phyloP scores from a whole-genome alignment of 352 stramenopile species.

The Globisporangium rhizosaccharum region DNA sequence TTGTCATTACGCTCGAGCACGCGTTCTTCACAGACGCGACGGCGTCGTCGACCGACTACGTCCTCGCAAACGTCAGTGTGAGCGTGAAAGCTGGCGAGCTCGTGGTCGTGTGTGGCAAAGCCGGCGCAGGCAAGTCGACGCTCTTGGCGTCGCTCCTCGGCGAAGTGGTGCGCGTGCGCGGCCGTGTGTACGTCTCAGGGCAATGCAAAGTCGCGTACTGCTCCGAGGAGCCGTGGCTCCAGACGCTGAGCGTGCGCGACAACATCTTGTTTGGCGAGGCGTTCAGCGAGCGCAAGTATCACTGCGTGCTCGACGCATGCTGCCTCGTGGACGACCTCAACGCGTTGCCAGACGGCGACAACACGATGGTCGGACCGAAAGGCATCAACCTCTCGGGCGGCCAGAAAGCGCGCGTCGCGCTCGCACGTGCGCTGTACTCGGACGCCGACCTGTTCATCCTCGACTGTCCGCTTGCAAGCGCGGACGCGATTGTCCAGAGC shows the following conservation, averaged over 20 bases:
- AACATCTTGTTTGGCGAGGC: constrained; percentile 84
- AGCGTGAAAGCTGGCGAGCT: constrained; percentile 4
- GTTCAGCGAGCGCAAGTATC: constrained; percentile 55
- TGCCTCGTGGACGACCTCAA: constrained; percentile 14
- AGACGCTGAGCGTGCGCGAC: constrained; percentile 67
- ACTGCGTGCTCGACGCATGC: constrained; percentile 19
- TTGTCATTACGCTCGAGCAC: background rate
- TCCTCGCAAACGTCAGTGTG: constrained; percentile 6
- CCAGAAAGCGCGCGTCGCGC: constrained; percentile 43
- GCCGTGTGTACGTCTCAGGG: constrained; percentile 8
- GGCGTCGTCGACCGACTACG: background rate
- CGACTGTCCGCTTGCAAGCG: constrained; percentile 39
- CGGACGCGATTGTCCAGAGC: constrained; percentile 49
- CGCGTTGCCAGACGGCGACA: constrained; percentile 50
- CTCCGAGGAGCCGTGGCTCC: constrained; percentile 72
- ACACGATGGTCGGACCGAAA: constrained; percentile 39
- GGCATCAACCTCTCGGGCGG: constrained; percentile 50
- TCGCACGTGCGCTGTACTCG: constrained; percentile 44
- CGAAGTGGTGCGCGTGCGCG: constrained; percentile 2
- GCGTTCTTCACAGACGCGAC: background rate
- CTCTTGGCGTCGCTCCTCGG: constrained; percentile 5
- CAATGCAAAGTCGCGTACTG: constrained; percentile 18
- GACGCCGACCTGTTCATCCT: constrained; percentile 48
- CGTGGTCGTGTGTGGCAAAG: constrained; percentile 8
- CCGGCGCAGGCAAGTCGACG: constrained; percentile 17